Evolutionary conservation across 441 rosid genomes (phyloP).

Genomic region (Pelargonium citronellum): DNA sequence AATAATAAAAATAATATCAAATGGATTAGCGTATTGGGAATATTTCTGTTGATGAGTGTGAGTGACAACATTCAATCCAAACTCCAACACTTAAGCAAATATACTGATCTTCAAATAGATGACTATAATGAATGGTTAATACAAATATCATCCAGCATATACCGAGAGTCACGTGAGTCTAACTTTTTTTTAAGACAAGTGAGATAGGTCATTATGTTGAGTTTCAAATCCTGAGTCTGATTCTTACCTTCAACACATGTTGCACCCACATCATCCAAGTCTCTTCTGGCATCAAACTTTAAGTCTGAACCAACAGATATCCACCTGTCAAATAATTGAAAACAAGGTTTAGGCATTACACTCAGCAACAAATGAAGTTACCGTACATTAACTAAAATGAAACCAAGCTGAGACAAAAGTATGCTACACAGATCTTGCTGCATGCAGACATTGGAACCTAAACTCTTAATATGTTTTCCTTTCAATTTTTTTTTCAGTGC

Average conservation of each 20-base stretch:
- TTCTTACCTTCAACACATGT: slow-evolving; percentile 59
- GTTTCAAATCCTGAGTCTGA: not conserved
- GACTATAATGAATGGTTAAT: not conserved
- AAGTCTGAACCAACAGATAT: slow-evolving; percentile 98
- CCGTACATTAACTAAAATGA: not conserved
- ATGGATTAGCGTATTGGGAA: no score
- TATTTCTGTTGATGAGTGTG: no score
- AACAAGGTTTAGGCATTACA: slow-evolving; percentile 20
- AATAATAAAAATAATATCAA: no score
- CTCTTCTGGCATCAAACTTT: slow-evolving; percentile 93
- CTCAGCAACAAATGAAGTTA: slow-evolving; percentile 14
- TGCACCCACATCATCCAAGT: slow-evolving; percentile 96
- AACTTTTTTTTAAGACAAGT: not conserved
- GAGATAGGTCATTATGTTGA: not conserved
- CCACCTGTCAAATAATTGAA: slow-evolving; percentile 63
- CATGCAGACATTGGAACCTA: slow-evolving; percentile 16
- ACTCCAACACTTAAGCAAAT: not conserved
- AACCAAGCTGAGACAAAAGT: not conserved
- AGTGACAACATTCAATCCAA: not conserved
- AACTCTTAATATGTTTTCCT: slow-evolving; percentile 9
- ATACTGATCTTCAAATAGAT: not conserved
- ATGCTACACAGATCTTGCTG: slow-evolving; percentile 7
- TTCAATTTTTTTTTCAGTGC: not conserved
- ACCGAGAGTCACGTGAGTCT: not conserved
- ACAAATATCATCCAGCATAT: slow-evolving; percentile 4